Conservation (phyloP, 1,284 basidiomycete species). For the Cutaneotrichosporon curvatum region DNA sequence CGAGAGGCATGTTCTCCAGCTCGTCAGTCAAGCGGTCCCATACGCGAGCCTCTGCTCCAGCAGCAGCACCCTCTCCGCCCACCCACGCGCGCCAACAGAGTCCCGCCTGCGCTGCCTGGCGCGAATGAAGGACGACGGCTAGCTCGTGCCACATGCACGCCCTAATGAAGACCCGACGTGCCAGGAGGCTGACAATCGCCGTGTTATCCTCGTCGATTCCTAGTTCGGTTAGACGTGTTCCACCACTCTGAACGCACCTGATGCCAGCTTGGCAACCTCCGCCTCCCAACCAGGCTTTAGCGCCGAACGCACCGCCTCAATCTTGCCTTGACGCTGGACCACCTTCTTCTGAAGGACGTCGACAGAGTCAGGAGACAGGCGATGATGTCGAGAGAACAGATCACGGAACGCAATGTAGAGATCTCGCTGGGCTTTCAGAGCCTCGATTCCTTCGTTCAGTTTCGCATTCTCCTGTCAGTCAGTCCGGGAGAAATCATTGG, state of each 20-base stretch:
- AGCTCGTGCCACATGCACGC: conserved; percentile 90
- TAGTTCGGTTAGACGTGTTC: conserved; percentile 8
- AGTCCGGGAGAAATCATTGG: not conserved
- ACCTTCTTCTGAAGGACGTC: conserved; percentile 78
- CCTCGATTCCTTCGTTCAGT: conserved; percentile 25
- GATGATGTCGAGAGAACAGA: conserved; percentile 72
- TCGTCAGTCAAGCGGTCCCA: conserved; percentile 66
- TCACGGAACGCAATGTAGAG: conserved; percentile 77
- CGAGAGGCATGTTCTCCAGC: conserved; percentile 72
- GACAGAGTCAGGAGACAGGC: conserved; percentile 73
- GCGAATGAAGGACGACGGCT: conserved; percentile 75
- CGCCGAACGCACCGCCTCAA: conserved; percentile 61
- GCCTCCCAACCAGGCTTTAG: conserved; percentile 73
- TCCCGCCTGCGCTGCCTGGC: conserved; percentile 74
- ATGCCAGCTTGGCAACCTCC: conserved; percentile 64
- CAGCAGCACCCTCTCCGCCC: conserved; percentile 61
- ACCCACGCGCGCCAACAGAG: conserved; percentile 64
- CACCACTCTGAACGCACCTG: conserved; percentile 20
- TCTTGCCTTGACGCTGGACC: conserved; percentile 63
- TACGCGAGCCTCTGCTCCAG: conserved; percentile 56
- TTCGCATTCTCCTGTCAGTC: conserved; percentile 5
- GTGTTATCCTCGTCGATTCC: conserved; percentile 41
- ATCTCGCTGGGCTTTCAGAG: conserved; percentile 67
- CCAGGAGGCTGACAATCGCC: conserved; percentile 59
- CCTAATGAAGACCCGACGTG: conserved; percentile 71